These are phyloP conservation scores for Komagataella pseudopastoris DNA, from an alignment of 805 yeast genomes.

Conservation along the genomic window DNA sequence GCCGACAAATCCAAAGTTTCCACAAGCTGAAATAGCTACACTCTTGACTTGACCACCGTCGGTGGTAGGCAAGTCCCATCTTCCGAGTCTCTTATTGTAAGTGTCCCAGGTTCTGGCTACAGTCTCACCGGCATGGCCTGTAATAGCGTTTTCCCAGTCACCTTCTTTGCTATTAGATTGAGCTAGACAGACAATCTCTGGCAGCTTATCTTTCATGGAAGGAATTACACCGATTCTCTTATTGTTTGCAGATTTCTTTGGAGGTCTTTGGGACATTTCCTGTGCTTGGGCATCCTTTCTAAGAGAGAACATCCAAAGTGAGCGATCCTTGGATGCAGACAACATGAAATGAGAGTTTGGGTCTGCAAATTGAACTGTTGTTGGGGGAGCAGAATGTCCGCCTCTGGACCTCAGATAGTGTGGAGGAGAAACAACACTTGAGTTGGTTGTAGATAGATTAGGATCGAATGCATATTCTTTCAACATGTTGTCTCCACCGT, in stretches of 20 bases:
- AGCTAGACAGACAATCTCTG: conserved; percentile 61
- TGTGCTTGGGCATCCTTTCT: conserved; percentile 96
- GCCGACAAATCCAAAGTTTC: conserved; percentile 89
- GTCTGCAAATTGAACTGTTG: conserved; percentile 59
- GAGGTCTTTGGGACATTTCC: conserved; percentile 71
- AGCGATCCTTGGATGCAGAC: conserved; percentile 76
- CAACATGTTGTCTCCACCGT: conserved; percentile 82
- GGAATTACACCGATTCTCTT: conserved; percentile 42
- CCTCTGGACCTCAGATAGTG: conserved; percentile 87
- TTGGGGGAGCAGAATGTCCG: conserved; percentile 93
- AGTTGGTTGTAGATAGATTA: conserved; percentile 50
- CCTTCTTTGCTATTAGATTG: conserved; percentile 65
- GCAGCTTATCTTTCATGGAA: conserved; percentile 52
- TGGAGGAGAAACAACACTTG: conserved; percentile 72
- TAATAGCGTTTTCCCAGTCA: conserved; percentile 87
- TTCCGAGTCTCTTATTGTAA: conserved; percentile 66
- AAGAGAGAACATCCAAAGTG: conserved; percentile 85
- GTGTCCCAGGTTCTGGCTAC: conserved; percentile 91
- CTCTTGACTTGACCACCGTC: conserved; percentile 68
- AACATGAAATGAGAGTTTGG: conserved; percentile 67
- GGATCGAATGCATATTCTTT: conserved; percentile 94
- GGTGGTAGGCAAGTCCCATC: conserved; percentile 53
- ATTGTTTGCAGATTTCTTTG: conserved; percentile 24
- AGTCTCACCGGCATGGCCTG: conserved; percentile 74
- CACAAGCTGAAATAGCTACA: conserved; percentile 81